A percentile compares a stretch with the other conserved stretches of the same genome.
Evolutionary conservation across 768 basidiomycete species (phyloP).

Genomic region (Rhizopogon vesiculosus): DNA sequence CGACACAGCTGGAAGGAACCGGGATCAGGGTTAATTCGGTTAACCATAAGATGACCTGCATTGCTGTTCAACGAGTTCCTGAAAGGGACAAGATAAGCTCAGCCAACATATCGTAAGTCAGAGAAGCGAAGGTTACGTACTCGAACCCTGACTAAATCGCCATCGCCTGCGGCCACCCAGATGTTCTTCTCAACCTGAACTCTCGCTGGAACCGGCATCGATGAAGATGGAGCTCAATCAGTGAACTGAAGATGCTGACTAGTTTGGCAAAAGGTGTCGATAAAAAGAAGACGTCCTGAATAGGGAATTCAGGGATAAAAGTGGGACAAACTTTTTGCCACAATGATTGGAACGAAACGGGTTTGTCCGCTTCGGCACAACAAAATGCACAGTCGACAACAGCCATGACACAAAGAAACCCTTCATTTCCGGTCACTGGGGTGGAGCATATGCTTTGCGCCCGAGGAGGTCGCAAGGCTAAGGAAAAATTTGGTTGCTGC

Average conservation of each 20-base stretch:
- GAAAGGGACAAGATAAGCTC: slow-evolving; percentile 1
- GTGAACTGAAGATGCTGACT: slow-evolving; percentile 6
- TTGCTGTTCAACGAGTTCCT: slow-evolving; percentile 60
- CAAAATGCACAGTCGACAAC: neutral
- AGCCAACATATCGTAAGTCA: neutral
- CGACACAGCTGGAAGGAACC: slow-evolving; percentile 43
- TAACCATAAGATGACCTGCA: slow-evolving; percentile 30
- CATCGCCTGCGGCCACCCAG: slow-evolving; percentile 92
- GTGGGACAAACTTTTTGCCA: slow-evolving; percentile 9
- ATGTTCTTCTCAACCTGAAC: slow-evolving; percentile 52
- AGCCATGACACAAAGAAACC: neutral
- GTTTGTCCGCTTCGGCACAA: neutral
- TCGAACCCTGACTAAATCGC: slow-evolving; percentile 72
- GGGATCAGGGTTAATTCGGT: slow-evolving; percentile 28
- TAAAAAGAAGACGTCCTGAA: slow-evolving; percentile 13
- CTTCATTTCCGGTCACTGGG: slow-evolving; percentile 2
- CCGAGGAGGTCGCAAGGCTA: neutral
- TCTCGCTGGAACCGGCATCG: slow-evolving; percentile 28
- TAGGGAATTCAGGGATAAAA: slow-evolving; percentile 19
- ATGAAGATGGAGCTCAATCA: slow-evolving; percentile 12
- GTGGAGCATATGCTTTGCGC: neutral
- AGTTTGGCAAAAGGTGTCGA: slow-evolving; percentile 6
- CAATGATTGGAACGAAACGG: neutral
- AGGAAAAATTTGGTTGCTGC: neutral
- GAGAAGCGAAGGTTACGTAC: slow-evolving; percentile 35